phyloP scores from a whole-genome alignment of 805 yeast genomes.

The Saccharomycodes ludwigii region DNA sequence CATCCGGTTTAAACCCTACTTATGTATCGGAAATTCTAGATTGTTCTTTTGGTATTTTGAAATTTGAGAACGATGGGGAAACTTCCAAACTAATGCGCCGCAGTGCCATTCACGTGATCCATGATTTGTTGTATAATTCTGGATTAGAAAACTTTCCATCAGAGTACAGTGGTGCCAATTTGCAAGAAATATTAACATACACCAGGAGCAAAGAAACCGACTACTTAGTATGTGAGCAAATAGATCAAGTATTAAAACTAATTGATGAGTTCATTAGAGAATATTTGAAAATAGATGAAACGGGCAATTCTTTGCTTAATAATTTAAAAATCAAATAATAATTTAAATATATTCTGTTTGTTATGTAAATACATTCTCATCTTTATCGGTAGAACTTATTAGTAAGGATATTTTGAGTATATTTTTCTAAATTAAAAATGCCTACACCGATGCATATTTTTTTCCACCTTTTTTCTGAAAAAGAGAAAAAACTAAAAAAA shows the following conservation, averaged over 20 bases:
- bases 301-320: constrained; percentile 3
- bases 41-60: constrained; percentile 65
- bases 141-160: constrained; percentile 39
- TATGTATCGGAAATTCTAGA: constrained; percentile 52
- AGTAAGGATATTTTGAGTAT: neutral
- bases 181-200: constrained; percentile 32
- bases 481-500: no score
- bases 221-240: constrained; percentile 47
- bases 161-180: constrained; percentile 29
- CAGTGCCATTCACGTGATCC: constrained; percentile 57
- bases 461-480: no score
- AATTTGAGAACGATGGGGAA: constrained; percentile 32
- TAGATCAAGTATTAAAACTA: constrained; percentile 25
- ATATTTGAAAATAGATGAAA: constrained; percentile 3
- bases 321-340: constrained; percentile 4
- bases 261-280: constrained; percentile 16
- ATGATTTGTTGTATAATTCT: constrained; percentile 41
- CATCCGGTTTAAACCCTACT: constrained; percentile 33
- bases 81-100: constrained; percentile 44
- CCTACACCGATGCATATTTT: no score
- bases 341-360: no score
- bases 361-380: no score
- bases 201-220: constrained; percentile 39
- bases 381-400: neutral
- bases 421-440: no score